These are phyloP conservation scores for Hericium coralloides DNA, from an alignment of 768 basidiomycete species.

Conservation along the genomic window DNA sequence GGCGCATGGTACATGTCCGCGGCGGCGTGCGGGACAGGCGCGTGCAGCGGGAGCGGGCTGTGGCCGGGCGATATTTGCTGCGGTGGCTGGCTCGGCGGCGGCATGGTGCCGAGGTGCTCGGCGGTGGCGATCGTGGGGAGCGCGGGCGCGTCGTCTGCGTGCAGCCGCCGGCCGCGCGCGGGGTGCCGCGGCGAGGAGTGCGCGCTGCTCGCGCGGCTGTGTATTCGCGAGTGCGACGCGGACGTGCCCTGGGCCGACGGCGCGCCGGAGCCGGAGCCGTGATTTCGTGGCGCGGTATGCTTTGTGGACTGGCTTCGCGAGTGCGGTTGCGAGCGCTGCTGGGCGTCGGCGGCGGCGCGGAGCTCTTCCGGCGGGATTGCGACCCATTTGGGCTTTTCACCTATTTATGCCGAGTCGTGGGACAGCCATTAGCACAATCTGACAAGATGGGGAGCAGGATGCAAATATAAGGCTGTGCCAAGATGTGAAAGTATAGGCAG, in stretches of 20 bases:
- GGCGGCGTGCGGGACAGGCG: slow-evolving; percentile 9
- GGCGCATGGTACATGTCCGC: background rate
- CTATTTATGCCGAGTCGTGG: slow-evolving; percentile 19
- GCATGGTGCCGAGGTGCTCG: background rate
- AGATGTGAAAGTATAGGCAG: background rate
- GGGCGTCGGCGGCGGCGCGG: slow-evolving; percentile 42
- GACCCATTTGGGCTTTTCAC: slow-evolving; percentile 54
- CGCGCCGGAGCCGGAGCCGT: slow-evolving; percentile 19
- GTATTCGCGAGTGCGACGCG: slow-evolving; percentile 33
- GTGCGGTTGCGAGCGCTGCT: slow-evolving; percentile 18
- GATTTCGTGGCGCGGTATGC: slow-evolving; percentile 16
- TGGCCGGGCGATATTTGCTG: slow-evolving; percentile 5
- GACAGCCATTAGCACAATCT: background rate
- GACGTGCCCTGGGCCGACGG: slow-evolving; percentile 26
- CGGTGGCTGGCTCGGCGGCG: slow-evolving; percentile 1
- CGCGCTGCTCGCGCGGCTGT: slow-evolving; percentile 37
- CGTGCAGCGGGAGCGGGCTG: slow-evolving; percentile 8
- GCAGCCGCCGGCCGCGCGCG: slow-evolving; percentile 8
- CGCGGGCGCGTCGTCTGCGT: background rate
- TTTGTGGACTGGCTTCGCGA: slow-evolving; percentile 19
- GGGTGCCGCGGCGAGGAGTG: slow-evolving; percentile 39
- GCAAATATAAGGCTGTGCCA: too few relatives aligned
- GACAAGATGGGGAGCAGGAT: background rate
- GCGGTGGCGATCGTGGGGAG: background rate
- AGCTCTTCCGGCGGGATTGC: slow-evolving; percentile 49